Evolutionary conservation across 768 basidiomycete species (phyloP).

Genomic region (Sistotremastrum niveocremeum): DNA sequence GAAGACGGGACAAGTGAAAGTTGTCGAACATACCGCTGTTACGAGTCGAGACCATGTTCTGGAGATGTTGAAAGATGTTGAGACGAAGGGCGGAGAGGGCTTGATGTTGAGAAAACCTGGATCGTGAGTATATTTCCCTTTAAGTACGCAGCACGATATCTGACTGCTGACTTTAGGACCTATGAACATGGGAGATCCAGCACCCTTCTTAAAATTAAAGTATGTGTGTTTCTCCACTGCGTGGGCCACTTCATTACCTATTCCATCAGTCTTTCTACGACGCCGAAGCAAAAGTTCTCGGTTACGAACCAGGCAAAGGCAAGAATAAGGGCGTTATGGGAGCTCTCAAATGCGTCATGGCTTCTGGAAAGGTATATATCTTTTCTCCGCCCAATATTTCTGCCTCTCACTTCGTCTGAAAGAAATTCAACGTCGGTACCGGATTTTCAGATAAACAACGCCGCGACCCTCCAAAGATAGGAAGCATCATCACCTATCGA

Average conservation of each 20-base stretch:
- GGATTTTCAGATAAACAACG: slow-evolving; percentile 42
- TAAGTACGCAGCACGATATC: not conserved
- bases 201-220: slow-evolving; percentile 43
- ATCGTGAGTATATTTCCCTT: slow-evolving; percentile 24
- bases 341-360: slow-evolving; percentile 44
- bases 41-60: slow-evolving; percentile 36
- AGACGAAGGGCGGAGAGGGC: slow-evolving; percentile 42
- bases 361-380: slow-evolving; percentile 36
- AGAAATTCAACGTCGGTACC: slow-evolving; percentile 45
- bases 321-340: slow-evolving; percentile 35
- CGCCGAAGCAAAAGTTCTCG: slow-evolving; percentile 45
- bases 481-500: slow-evolving; percentile 41
- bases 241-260: not conserved
- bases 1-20: slow-evolving; percentile 15
- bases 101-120: slow-evolving; percentile 40
- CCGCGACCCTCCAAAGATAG: slow-evolving; percentile 38
- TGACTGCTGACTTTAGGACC: slow-evolving; percentile 15
- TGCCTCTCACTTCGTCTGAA: not conserved
- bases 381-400: not conserved
- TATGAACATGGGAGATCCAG: slow-evolving; percentile 38
- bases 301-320: slow-evolving; percentile 42
- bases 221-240: slow-evolving; percentile 7
- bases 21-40: slow-evolving; percentile 36
- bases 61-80: slow-evolving; percentile 39
- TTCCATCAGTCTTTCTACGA: slow-evolving; percentile 38